Base-by-base conservation (phyloP, 2,329 filamentous ascomycete genomes). In the Hypomyces rosellus region DNA sequence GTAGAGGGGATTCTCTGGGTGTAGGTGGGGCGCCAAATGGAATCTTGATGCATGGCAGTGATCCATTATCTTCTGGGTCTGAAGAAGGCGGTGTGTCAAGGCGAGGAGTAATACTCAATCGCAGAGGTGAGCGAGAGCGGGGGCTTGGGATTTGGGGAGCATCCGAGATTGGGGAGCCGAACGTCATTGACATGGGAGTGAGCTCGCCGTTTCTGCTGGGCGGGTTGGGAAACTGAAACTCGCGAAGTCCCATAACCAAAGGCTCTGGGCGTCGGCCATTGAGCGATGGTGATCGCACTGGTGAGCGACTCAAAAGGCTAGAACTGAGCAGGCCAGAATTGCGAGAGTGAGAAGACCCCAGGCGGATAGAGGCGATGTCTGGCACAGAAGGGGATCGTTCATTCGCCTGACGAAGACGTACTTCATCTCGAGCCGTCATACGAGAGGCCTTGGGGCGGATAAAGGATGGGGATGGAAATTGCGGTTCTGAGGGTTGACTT, bases 351-450 rank as follows among this genome's bases (percentile, higher is more conserved):
- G 40, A 55, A 46, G 46, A 53, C 34, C 48, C 51, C 13, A 53
- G 20, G 30, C 44, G 50, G 38, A 38, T 39, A 34, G 46, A 45
- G 30, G 30, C 16, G 22, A 48, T 43, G 38, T 59, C 50, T 3
- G 57, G 60, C 9, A 63, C 55, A 33, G 61, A 66, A 43, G 63
- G 64, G 33, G 63, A 63, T 48, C 65, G 61, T 38, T 56, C 52
- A 34, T 56, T 45, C 20, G 61, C 56, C 42, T 66, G 63, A 33
- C 64, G 61, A 15, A 61, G 55, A 33, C 63, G 62, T 15, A 67
- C 57, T 59, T 77, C 77, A 44, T 81, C 74, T 44, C 80, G 72
- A n/a, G 80, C 78, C 43, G 73, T 65, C 80, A 83, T 82, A 20
- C 76, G 72, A 49, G 69, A 70, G 14, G 73, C 69, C 36, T 70